A percentile compares a stretch with the other conserved stretches of the same genome.
Evolutionary conservation across 768 basidiomycete species (phyloP).

Genomic region (Lactarius psammicola): DNA sequence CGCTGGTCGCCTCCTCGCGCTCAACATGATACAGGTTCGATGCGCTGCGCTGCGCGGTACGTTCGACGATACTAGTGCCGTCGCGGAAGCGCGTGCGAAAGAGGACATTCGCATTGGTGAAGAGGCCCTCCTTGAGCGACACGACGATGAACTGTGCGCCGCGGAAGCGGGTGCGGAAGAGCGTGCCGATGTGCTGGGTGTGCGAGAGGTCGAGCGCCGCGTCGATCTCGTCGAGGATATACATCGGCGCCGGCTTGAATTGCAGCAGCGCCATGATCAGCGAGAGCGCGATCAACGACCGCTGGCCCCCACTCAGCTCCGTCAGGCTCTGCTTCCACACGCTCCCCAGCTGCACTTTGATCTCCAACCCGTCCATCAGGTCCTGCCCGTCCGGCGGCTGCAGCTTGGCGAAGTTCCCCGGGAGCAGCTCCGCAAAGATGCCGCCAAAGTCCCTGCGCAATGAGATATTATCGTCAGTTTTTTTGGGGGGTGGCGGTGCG

Average conservation of each 20-base stretch:
- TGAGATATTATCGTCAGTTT: slow-evolving; percentile 9
- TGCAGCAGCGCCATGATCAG: slow-evolving; percentile 99
- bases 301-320: slow-evolving; percentile 94
- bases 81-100: slow-evolving; percentile 93
- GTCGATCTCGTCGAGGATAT: slow-evolving; percentile 98
- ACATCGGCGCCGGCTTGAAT: slow-evolving; percentile 99
- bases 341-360: slow-evolving; percentile 90
- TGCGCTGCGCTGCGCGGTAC: slow-evolving; percentile 65
- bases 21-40: slow-evolving; percentile 41
- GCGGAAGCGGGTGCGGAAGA: slow-evolving; percentile 97
- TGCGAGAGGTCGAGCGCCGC: slow-evolving; percentile 95
- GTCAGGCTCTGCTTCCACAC: slow-evolving; percentile 99
- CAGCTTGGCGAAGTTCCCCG: slow-evolving; percentile 94
- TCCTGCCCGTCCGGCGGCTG: slow-evolving; percentile 93
- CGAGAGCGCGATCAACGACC: slow-evolving; percentile 97
- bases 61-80: slow-evolving; percentile 88
- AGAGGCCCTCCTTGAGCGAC: slow-evolving; percentile 92
- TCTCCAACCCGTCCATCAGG: slow-evolving; percentile 92
- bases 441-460: slow-evolving; percentile 82
- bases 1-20: slow-evolving; percentile 7
- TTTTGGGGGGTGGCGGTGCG: background rate
- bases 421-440: slow-evolving; percentile 93
- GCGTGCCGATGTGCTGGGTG: slow-evolving; percentile 95
- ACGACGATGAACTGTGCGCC: slow-evolving; percentile 99
- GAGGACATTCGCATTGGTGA: slow-evolving; percentile 95